A percentile compares a stretch with the other conserved stretches of the same genome.
These are phyloP conservation scores for Nemophila menziesii DNA, from an alignment of 257 asterid species.

Conservation along the genomic window DNA sequence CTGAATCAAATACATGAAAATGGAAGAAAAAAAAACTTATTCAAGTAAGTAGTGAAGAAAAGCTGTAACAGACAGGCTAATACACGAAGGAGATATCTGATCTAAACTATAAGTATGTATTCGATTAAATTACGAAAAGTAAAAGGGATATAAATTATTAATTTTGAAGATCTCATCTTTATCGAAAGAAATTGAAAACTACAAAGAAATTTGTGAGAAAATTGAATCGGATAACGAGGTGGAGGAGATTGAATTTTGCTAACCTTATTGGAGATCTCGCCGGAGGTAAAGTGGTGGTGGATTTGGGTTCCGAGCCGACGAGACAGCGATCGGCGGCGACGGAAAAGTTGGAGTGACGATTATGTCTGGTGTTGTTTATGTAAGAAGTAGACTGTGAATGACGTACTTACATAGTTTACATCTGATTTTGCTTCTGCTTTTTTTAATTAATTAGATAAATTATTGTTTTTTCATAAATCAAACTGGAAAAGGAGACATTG, in stretches of 20 bases:
- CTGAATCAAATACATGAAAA: neutral
- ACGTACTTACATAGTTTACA: no score
- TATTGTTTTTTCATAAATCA: no score
- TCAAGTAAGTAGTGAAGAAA: neutral
- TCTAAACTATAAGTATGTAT: neutral
- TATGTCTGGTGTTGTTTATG: neutral
- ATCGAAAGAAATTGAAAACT: no score
- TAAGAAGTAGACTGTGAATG: neutral
- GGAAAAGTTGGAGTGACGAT: neutral
- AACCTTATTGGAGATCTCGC: constrained; percentile 35
- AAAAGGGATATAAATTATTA: no score
- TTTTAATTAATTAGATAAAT: no score
- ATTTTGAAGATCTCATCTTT: neutral
- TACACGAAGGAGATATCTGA: neutral
- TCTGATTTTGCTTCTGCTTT: no score
- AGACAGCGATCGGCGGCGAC: neutral
- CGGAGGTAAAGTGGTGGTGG: neutral
- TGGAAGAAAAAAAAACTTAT: neutral
- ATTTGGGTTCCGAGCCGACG: neutral
- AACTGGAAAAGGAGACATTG: no score
- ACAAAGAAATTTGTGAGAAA: neutral
- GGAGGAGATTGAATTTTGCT: neutral
- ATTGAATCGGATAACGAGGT: neutral
- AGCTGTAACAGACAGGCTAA: no score
- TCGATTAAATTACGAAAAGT: no score